Evolutionary conservation across 768 basidiomycete genomes (phyloP), one percentile per base, ranked within the genome.

Genomic region (Termitomyces sp.): DNA sequence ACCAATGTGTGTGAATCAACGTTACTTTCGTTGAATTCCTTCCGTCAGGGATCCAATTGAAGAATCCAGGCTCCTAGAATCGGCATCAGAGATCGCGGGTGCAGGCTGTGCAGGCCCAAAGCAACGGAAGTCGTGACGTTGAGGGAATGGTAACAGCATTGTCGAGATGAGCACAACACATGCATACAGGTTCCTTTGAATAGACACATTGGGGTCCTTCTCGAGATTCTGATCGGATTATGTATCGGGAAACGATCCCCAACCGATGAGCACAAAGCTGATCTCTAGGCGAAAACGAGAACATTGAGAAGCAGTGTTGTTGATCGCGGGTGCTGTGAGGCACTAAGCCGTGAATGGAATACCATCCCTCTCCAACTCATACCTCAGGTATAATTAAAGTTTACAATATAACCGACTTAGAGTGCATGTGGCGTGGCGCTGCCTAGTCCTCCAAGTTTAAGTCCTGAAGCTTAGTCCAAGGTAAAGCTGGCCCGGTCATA

Each of bases 171-270:
- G 66, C 50, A 68, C 65, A 64, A 59, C 58, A 61, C 58, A 62
- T 61, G 58, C 42, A 52, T 53, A 58, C 48, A 55, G 57, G 58
- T 63, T 62, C 63, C 67, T 66, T 66, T 64, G 63, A 65, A 63
- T 60, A 57, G 47, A 66, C 56, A 58, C 59, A 59, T 62, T 63
- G 57, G 55, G 58, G 65, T 10, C 66, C 66, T 66, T 72, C 66
- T 54, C 64, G 53, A 53, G 65, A 62, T 64, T 52, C 54, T 69
- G 70, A 72, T 71, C 70, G 68, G 69, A 67, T 67, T 67, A 67
- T 64, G 56, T 56, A 65, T 61, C 57, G 56, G 36, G 53, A 53
- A 53, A 48, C 48, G 26, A 61, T 61, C 61, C 59, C 51, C 26
- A 62, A 58, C 42, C 57, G 59, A 54, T 58, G 61, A 59, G 61